phyloP scores from a whole-genome alignment of 768 basidiomycete species.

The Phlebiopsis gigantea region DNA sequence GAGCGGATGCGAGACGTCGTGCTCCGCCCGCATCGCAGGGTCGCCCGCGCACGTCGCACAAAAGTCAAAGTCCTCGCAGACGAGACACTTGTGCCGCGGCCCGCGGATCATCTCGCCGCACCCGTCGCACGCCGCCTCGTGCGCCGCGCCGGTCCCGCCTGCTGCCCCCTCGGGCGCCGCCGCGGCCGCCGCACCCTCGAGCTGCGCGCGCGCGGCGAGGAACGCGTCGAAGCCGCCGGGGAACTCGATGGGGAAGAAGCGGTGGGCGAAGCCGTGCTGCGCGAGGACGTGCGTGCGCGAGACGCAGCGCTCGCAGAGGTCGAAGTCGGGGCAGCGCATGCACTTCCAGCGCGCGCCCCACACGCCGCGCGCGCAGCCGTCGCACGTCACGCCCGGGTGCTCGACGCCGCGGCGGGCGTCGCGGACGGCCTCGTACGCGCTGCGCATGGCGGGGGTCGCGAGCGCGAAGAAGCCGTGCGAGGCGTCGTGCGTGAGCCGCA shows the following conservation, averaged over 20 bases:
- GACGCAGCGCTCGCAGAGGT: background rate
- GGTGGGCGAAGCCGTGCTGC: background rate
- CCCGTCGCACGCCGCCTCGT: slow-evolving; percentile 39
- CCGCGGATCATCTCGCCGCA: slow-evolving; percentile 53
- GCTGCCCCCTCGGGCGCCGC: slow-evolving; percentile 30
- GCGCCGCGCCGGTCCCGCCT: slow-evolving; percentile 28
- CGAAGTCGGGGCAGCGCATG: background rate
- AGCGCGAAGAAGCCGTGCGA: slow-evolving; percentile 8
- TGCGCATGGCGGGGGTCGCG: background rate
- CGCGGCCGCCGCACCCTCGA: background rate
- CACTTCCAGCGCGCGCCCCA: slow-evolving; percentile 1
- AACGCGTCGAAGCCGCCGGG: background rate
- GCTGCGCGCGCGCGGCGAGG: background rate
- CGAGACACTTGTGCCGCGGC: slow-evolving; percentile 74
- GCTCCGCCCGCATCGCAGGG: slow-evolving; percentile 10
- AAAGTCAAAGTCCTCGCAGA: slow-evolving; percentile 75
- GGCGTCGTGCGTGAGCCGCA: slow-evolving; percentile 14
- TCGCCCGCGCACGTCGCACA: slow-evolving; percentile 53
- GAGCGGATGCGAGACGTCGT: slow-evolving; percentile 9
- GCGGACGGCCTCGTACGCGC: background rate
- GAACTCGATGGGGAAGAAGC: background rate
- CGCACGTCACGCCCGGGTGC: background rate
- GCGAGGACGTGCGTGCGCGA: background rate
- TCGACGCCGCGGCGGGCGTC: background rate
- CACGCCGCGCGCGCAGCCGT: background rate